Evolutionary conservation across 108 stramenopile species (phyloP).

Genomic region (Cyclostephanos invisitatus): DNA sequence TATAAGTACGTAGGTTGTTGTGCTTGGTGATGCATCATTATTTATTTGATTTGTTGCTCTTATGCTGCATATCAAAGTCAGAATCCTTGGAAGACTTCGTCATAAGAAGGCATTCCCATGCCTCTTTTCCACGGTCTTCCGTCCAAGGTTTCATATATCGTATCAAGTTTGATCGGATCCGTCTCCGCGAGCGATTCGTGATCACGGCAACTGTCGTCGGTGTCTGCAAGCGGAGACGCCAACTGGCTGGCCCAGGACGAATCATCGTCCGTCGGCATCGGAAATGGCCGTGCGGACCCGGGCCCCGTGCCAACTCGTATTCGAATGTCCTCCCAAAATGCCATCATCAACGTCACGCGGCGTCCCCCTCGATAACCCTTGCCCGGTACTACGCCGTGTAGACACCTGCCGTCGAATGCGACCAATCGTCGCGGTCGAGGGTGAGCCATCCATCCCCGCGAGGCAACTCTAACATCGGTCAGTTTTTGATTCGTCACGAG

Average conservation of each 20-base stretch:
- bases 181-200: conserved; percentile 19
- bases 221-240: conserved; percentile 20
- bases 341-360: conserved; percentile 89
- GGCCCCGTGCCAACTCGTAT: conserved; percentile 49
- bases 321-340: conserved; percentile 84
- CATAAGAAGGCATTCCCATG: conserved; percentile 73
- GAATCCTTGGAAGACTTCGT: conserved; percentile 85
- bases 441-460: conserved; percentile 72
- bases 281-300: conserved; percentile 74
- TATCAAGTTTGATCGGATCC: conserved; percentile 46
- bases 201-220: neutral
- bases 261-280: conserved; percentile 36
- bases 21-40: neutral
- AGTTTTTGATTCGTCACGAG: conserved; percentile 80
- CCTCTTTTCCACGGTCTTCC: conserved; percentile 56
- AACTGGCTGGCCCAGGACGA: conserved; percentile 24
- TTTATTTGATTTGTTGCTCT: too few relatives aligned
- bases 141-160: conserved; percentile 73
- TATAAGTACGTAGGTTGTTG: too few relatives aligned
- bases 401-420: conserved; percentile 78
- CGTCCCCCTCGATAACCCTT: conserved; percentile 55
- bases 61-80: conserved; percentile 18
- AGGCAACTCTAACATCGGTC: conserved; percentile 49
- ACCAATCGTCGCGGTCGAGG: conserved; percentile 65
- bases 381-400: conserved; percentile 92